Percentiles rank a stretch among this genome's conserved stretches.
Evolutionary conservation across 2,329 filamentous ascomycete species (phyloP).

Genomic region (Paecilomyces dactylethromorphus): DNA sequence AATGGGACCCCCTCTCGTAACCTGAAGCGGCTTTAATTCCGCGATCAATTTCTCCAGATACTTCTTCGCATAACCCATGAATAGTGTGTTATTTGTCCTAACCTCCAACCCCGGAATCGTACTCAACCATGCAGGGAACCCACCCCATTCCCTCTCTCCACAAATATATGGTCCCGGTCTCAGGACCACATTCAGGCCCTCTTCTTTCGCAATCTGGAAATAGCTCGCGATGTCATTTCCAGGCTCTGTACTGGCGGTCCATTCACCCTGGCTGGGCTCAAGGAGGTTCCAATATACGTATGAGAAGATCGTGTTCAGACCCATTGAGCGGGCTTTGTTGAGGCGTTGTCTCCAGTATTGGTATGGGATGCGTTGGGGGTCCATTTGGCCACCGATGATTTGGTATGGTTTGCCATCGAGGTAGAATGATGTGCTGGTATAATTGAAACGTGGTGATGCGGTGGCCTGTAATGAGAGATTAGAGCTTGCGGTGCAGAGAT

Average conservation of each 20-base stretch:
- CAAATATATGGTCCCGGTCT: conserved; percentile 46
- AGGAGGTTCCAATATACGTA: conserved; percentile 49
- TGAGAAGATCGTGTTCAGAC: conserved; percentile 45
- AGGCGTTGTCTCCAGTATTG: conserved; percentile 44
- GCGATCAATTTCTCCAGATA: conserved; percentile 37
- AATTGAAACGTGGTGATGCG: conserved; percentile 1
- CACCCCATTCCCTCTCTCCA: conserved; percentile 46
- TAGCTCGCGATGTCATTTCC: conserved; percentile 45
- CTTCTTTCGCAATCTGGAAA: conserved; percentile 42
- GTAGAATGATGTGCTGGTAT: conserved; percentile 1
- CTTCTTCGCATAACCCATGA: conserved; percentile 28
- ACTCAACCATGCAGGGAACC: conserved; percentile 42
- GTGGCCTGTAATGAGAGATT: not conserved
- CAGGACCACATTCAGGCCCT: conserved; percentile 41
- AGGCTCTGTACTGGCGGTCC: conserved; percentile 23
- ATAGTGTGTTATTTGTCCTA: conserved; percentile 35
- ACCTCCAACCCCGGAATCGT: conserved; percentile 36
- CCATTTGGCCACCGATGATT: conserved; percentile 6
- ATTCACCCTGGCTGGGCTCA: conserved; percentile 36
- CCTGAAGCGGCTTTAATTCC: conserved; percentile 30
- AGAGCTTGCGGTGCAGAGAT: not conserved
- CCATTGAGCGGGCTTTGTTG: conserved; percentile 40
- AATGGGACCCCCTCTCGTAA: conserved; percentile 40
- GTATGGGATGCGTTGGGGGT: conserved; percentile 40
- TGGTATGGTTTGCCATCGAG: conserved; percentile 3